Evolutionary conservation across 139 green algal genomes (phyloP).

Genomic region (Prasinococcaceae sp.): DNA sequence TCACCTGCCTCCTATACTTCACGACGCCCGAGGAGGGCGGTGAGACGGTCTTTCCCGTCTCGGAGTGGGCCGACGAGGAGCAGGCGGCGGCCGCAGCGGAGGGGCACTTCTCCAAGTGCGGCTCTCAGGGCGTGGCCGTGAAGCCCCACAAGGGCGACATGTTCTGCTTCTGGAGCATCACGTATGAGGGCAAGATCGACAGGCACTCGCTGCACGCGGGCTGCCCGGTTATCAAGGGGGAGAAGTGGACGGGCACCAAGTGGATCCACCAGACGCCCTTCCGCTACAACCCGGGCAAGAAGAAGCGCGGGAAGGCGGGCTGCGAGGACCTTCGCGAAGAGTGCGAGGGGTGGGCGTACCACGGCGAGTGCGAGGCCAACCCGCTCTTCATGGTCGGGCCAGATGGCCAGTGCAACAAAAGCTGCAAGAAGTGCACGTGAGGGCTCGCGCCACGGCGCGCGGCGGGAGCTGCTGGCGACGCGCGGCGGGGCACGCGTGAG

Average conservation of each 20-base stretch:
- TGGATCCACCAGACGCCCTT: slow-evolving; percentile 59
- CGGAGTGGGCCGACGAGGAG: neutral
- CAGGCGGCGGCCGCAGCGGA: neutral
- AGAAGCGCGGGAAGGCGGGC: neutral
- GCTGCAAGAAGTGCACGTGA: too few species aligned
- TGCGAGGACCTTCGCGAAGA: neutral
- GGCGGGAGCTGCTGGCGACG: too few species aligned
- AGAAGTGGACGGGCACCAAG: slow-evolving; percentile 73
- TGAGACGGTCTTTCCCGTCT: slow-evolving; percentile 28
- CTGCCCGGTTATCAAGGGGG: slow-evolving; percentile 52
- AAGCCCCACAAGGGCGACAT: slow-evolving; percentile 32
- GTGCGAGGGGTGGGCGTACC: neutral
- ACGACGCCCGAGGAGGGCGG: slow-evolving; percentile 25
- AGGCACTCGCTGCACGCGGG: slow-evolving; percentile 32
- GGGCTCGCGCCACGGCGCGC: too few species aligned
- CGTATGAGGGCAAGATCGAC: slow-evolving; percentile 17
- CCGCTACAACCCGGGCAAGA: neutral
- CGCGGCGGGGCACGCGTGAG: too few species aligned
- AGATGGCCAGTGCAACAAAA: too few species aligned
- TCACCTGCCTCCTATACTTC: slow-evolving; percentile 17
- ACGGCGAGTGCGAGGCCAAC: neutral
- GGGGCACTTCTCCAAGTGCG: slow-evolving; percentile 1
- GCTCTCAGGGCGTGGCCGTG: slow-evolving; percentile 14
- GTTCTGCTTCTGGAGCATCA: slow-evolving; percentile 29
- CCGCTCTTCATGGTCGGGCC: neutral